Conservation (phyloP, 306 rosid genomes). For the Gastrolobium bilobum region DNA sequence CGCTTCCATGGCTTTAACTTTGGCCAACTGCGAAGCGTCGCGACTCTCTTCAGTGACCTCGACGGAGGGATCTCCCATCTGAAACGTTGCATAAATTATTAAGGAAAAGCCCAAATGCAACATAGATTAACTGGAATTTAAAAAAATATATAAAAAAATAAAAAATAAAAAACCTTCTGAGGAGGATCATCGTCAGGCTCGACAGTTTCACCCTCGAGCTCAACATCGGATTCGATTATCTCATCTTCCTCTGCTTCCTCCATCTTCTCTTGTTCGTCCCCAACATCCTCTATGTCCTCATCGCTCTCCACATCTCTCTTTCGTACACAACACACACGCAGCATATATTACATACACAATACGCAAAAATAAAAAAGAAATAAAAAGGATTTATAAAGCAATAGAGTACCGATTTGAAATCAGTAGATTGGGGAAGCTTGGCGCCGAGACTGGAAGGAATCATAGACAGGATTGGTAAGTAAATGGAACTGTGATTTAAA, state of each 20-base stretch:
- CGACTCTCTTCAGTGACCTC: slow-evolving; percentile 89
- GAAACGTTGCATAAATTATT: slow-evolving; percentile 35
- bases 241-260: slow-evolving; percentile 83
- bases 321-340: slow-evolving; percentile 27
- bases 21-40: slow-evolving; percentile 77
- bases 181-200: slow-evolving; percentile 89
- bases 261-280: slow-evolving; percentile 50
- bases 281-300: slow-evolving; percentile 68
- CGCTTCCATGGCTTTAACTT: slow-evolving; percentile 79
- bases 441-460: slow-evolving; percentile 71
- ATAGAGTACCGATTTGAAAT: slow-evolving; percentile 68
- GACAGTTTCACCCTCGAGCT: slow-evolving; percentile 82
- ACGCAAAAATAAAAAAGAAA: not conserved
- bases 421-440: slow-evolving; percentile 63
- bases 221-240: slow-evolving; percentile 84
- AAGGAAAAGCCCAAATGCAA: slow-evolving; percentile 4
- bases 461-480: not conserved
- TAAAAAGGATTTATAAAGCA: not conserved
- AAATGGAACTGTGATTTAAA: not conserved
- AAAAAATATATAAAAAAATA: not conserved
- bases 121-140: not conserved
- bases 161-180: slow-evolving; percentile 66
- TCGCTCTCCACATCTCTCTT: slow-evolving; percentile 71
- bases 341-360: not conserved
- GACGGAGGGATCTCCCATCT: slow-evolving; percentile 84